Conservation (phyloP, 2,329 filamentous ascomycete genomes). For the Trichophyton verrucosum region DNA sequence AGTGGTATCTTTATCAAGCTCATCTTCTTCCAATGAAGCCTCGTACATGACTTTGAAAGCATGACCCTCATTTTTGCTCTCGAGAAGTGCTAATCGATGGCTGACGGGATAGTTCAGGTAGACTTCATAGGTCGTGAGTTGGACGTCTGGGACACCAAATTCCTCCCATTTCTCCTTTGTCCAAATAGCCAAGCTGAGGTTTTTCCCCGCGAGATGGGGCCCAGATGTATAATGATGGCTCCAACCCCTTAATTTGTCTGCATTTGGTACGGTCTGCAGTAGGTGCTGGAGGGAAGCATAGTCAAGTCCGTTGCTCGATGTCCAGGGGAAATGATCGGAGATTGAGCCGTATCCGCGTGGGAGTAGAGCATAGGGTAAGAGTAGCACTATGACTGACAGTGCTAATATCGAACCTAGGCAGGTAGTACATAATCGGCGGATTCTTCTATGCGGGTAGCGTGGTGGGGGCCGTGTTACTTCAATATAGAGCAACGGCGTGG, state of each 20-base stretch:
- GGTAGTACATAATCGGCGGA: slow-evolving; percentile 33
- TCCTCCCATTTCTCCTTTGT: slow-evolving; percentile 61
- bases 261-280: slow-evolving; percentile 42
- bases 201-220: slow-evolving; percentile 63
- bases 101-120: slow-evolving; percentile 67
- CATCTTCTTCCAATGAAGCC: slow-evolving; percentile 71
- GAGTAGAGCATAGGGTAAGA: slow-evolving; percentile 29
- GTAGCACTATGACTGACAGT: slow-evolving; percentile 29
- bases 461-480: slow-evolving; percentile 27
- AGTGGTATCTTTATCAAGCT: slow-evolving; percentile 71
- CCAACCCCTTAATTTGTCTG: slow-evolving; percentile 53
- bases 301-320: slow-evolving; percentile 34
- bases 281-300: slow-evolving; percentile 46
- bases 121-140: slow-evolving; percentile 58
- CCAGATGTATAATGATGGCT: slow-evolving; percentile 66
- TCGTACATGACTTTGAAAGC: slow-evolving; percentile 54
- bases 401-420: slow-evolving; percentile 29
- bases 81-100: slow-evolving; percentile 55
- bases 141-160: slow-evolving; percentile 49
- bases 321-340: slow-evolving; percentile 35
- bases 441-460: slow-evolving; percentile 31
- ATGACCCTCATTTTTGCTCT: slow-evolving; percentile 29
- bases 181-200: slow-evolving; percentile 65
- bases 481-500: slow-evolving; percentile 33
- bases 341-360: slow-evolving; percentile 27